Evolutionary conservation across 352 stramenopile genomes (phyloP).

Genomic region (Phytophthora nicotianae): DNA sequence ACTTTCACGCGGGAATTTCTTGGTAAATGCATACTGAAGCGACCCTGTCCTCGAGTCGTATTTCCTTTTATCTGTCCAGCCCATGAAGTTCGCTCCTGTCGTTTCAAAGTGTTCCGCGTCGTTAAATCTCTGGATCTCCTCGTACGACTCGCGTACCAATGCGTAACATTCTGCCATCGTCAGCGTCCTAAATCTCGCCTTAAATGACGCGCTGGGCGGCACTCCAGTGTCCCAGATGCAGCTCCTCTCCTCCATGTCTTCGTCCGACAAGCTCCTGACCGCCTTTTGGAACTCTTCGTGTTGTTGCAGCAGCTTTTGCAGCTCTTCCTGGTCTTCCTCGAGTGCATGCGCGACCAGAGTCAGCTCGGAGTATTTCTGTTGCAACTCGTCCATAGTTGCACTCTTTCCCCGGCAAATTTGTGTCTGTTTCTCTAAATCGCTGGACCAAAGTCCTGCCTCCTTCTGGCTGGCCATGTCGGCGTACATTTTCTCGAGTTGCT

Average conservation of each 20-base stretch:
- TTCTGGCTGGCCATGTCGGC: conserved; percentile 32
- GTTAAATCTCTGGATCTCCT: conserved; percentile 55
- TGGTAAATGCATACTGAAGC: conserved; percentile 69
- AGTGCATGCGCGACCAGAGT: conserved; percentile 43
- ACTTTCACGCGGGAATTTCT: conserved; percentile 42
- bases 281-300: conserved; percentile 42
- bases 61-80: conserved; percentile 54
- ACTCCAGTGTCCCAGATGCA: conserved; percentile 37
- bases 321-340: conserved; percentile 44
- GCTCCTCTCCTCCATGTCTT: conserved; percentile 17
- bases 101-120: conserved; percentile 33
- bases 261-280: conserved; percentile 21
- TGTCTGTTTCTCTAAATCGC: not conserved
- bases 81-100: conserved; percentile 54
- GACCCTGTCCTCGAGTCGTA: conserved; percentile 30
- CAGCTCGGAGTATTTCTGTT: conserved; percentile 44
- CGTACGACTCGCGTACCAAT: conserved; percentile 59
- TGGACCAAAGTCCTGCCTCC: conserved; percentile 3
- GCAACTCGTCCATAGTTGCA: conserved; percentile 14
- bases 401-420: not conserved
- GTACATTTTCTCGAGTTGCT: conserved; percentile 55
- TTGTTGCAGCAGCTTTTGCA: conserved; percentile 37
- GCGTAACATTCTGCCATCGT: conserved; percentile 41
- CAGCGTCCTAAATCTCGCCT: conserved; percentile 35
- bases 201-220: conserved; percentile 47